Conservation (phyloP, 306 rosid genomes). For the Acacia confusa region DNA sequence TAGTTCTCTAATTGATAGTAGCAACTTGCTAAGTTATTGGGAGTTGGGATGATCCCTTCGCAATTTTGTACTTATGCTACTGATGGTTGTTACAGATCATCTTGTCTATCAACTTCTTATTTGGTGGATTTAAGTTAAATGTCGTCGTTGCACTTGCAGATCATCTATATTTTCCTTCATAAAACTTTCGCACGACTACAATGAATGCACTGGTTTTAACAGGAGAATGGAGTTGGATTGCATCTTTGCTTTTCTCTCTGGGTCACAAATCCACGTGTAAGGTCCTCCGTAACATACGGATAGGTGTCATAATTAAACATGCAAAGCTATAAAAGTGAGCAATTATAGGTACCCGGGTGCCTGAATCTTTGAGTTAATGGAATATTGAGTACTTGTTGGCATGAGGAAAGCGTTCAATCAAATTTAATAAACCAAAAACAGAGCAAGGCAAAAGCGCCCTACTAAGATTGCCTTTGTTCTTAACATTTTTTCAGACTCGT, state of each 20-base stretch:
- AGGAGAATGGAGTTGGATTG: conserved; percentile 9
- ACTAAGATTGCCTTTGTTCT: conserved; percentile 16
- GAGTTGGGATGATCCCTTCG: not conserved
- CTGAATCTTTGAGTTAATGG: conserved; percentile 8
- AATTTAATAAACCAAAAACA: not conserved
- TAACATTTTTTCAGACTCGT: not conserved
- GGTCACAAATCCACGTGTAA: conserved; percentile 19
- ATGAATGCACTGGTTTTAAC: not conserved
- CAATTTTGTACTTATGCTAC: not conserved
- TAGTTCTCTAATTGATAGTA: not conserved
- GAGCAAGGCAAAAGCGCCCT: conserved; percentile 8
- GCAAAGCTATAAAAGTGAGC: not conserved
- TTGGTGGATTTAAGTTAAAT: not conserved
- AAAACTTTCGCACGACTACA: not conserved
- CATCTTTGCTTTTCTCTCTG: conserved; percentile 17
- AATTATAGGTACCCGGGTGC: not conserved
- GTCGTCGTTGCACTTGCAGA: no score
- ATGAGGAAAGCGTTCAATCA: conserved; percentile 24
- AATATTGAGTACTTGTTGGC: conserved; percentile 29
- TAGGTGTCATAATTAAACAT: not conserved
- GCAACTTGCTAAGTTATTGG: not conserved
- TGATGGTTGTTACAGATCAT: not conserved
- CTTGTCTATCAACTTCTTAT: not conserved
- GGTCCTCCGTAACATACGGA: not conserved
- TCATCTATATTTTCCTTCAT: no score